Base-by-base conservation (phyloP, 495 filamentous ascomycete species). In the Hapsidospora chrysogenum region DNA sequence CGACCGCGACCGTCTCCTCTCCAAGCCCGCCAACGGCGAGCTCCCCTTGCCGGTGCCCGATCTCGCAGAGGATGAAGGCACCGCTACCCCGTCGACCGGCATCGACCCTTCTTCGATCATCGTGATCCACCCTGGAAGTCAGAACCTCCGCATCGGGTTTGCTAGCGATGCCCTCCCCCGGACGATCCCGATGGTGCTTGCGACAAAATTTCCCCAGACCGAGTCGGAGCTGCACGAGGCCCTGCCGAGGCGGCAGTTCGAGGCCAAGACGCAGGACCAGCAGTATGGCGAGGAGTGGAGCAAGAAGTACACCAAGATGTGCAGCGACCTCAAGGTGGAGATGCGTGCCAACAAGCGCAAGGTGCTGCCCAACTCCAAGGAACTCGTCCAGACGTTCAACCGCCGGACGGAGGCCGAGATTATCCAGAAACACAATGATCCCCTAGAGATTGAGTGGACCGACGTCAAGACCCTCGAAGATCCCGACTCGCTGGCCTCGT, bases 91-190 rank as follows among this genome's bases (percentile, higher is more conserved):
- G 6, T 64, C 73, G 30, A 71, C 80, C 40, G 54, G 66, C n/a
- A 54, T 71, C 39, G 83, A 84, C 25, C 53, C 66, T 3, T 87
- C 85, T 8, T 95, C 92, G 52, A 78, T 94, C 36, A 86, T 97
- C 49, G 79, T 96, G 22, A 82, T 97, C 37, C 89, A 97, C 51
- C 70, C 87, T n/a, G 89, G 89, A n/a, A 94, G 85, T 49, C 89
- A 97, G 58, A 96, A 96, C 39, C 54, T 96, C 36, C 68, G 89
- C 21, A 84, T 97, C 41, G 89, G 89, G 0, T 66, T 95, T 31
- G 82, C 87, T 4, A 95, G 81, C 48, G 89, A 97, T 62, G 89
- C 86, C 15, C 56, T 97, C 21, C 89, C 89, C 0, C 93, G 86
- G 56, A 87, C 81, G 2, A 67, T 96, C 19, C 92, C 92, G 3